Evolutionary conservation across 257 asterid species (phyloP), one percentile per base, ranked within the genome.

Genomic region (Leptodermis oblonga): DNA sequence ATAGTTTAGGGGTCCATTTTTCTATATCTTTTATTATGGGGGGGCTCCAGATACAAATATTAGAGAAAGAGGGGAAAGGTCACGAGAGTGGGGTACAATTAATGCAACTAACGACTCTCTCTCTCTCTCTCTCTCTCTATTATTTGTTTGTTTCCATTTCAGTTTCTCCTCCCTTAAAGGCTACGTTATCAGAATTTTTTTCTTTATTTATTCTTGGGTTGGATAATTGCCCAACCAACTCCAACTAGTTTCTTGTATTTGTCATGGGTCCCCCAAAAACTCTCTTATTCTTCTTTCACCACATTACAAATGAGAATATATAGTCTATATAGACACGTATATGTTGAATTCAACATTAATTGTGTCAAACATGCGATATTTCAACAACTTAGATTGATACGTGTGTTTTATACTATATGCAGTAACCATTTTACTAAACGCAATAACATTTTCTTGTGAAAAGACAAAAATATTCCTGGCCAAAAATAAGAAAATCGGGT

Each of bases 121-220:
- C 45, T 63, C 23, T 28, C 14, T 37, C 59, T 33, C 9, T 20
- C 30, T 48, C 9, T 45, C n/a, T 6, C 1, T 12, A 13, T 15
- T 7, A 1, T 59, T 59, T 59, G 64, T 58, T 58, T 58, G 43
- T 59, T 59, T 59, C 65, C 65, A 30, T 59, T 59, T 53, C 34
- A 22, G 46, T 61, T 61, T 46, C 30, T 22, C 62, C 68, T 75
- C 79, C 11, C 73, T 76, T 76, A 14, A 76, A 76, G 54, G 46
- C 37, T 58, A 76, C 76, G 73, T 76, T 65, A 70, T 58, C 73
- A 28, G 63, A 71, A 62, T 7, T 18, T 20, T 51, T 48, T 74
- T 31, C 14, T 26, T 9, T 14, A 26, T 36, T 68, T 42, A 6
- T 48, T 14, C 30, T 23, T 33, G 12, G 18, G 20, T 22, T 8